Percentiles rank a stretch among this genome's conserved stretches.
phyloP scores from a whole-genome alignment of 495 filamentous ascomycete species.

The Sphaerosporella brunnea region DNA sequence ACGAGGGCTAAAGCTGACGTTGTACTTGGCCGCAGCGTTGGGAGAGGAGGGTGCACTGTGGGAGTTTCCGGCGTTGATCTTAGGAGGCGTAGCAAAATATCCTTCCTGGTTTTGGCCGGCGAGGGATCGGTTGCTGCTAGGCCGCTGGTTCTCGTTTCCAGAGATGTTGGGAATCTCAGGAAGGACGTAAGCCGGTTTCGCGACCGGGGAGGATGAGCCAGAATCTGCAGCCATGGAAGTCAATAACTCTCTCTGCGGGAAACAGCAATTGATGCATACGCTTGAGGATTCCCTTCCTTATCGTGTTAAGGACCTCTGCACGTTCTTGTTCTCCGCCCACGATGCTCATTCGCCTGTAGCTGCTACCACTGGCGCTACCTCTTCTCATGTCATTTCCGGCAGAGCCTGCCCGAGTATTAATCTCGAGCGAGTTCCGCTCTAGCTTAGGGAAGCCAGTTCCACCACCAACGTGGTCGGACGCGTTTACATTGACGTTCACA shows the following conservation, averaged over 20 bases:
- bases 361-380: conserved; percentile 38
- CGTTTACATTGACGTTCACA: conserved; percentile 59
- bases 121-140: conserved; percentile 11
- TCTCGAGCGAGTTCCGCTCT: conserved; percentile 61
- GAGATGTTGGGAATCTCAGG: conserved; percentile 10
- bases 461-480: conserved; percentile 48
- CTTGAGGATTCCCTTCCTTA: conserved; percentile 90
- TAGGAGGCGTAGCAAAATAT: conserved; percentile 65
- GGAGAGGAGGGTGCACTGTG: conserved; percentile 69
- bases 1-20: conserved; percentile 79
- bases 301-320: conserved; percentile 72
- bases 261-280: conserved; percentile 41
- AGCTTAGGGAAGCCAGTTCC: conserved; percentile 76
- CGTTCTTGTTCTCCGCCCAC: conserved; percentile 79
- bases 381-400: conserved; percentile 30
- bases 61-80: conserved; percentile 36
- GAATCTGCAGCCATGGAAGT: conserved; percentile 35
- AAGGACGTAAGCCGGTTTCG: conserved; percentile 31
- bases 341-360: conserved; percentile 54
- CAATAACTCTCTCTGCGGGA: no score
- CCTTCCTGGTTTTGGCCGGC: conserved; percentile 39
- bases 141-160: conserved; percentile 17
- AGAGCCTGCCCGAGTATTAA: conserved; percentile 26
- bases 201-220: conserved; percentile 49
- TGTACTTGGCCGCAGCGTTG: conserved; percentile 39